Percentiles rank a stretch among this genome's conserved stretches.
Conservation (phyloP, 1,284 basidiomycete species). For the Coniophora puteana region DNA sequence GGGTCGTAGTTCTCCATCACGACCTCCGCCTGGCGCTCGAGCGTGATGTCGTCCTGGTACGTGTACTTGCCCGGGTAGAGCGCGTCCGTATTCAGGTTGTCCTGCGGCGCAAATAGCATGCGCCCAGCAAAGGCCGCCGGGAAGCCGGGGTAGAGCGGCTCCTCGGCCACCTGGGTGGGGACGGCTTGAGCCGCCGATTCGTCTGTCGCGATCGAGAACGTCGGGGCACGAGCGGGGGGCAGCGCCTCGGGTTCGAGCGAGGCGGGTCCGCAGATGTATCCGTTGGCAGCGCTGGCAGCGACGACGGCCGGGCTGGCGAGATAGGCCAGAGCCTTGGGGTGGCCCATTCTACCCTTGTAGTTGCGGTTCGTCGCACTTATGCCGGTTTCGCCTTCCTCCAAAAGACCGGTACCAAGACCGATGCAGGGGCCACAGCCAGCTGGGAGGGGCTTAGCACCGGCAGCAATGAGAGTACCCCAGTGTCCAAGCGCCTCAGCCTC, state of each 20-base stretch:
- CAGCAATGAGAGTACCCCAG: constrained; percentile 83
- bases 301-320: constrained; percentile 96
- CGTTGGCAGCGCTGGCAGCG: constrained; percentile 91
- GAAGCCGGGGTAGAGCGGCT: constrained; percentile 76
- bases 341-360: constrained; percentile 98
- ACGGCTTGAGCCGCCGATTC: constrained; percentile 22
- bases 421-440: constrained; percentile 99
- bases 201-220: constrained; percentile 52
- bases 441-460: constrained; percentile 91
- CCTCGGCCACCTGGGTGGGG: constrained; percentile 32
- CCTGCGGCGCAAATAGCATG: constrained; percentile 90
- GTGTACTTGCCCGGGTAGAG: constrained; percentile 99
- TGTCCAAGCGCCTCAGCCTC: constrained; percentile 86
- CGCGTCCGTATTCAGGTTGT: constrained; percentile 97
- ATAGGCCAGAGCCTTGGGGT: constrained; percentile 93
- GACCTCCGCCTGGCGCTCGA: constrained; percentile 91
- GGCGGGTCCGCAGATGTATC: constrained; percentile 86
- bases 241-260: constrained; percentile 55
- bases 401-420: constrained; percentile 87
- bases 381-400: constrained; percentile 93
- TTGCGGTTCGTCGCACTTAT: constrained; percentile 99
- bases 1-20: constrained; percentile 99
- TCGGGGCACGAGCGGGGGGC: constrained; percentile 52
- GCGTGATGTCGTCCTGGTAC: constrained; percentile 98
- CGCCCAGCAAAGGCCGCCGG: constrained; percentile 82